A percentile compares a stretch with the other conserved stretches of the same genome.
phyloP scores from a whole-genome alignment of 1,284 basidiomycete species.

The Pseudomicrostroma phylloplanum region DNA sequence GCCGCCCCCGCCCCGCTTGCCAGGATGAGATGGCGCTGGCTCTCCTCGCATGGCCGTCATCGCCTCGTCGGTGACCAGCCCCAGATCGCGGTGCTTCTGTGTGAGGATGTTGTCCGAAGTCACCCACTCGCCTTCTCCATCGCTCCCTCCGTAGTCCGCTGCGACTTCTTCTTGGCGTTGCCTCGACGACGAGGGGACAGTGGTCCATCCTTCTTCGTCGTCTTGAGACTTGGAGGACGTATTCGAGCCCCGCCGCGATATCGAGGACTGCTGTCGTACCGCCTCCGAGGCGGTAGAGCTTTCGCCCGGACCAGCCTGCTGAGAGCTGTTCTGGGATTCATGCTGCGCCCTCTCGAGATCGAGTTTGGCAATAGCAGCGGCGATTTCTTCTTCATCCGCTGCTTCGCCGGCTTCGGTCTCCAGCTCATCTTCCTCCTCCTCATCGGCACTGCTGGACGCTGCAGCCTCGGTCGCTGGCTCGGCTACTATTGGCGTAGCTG shows the following conservation, averaged over 20 bases:
- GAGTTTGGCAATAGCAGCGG: conserved; percentile 6
- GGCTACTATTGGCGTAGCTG: background rate
- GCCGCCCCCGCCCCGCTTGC: background rate
- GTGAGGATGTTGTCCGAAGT: conserved; percentile 79
- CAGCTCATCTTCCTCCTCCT: conserved; percentile 2
- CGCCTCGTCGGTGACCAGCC: conserved; percentile 53
- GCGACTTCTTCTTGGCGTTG: conserved; percentile 1
- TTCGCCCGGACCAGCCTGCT: too few relatives aligned
- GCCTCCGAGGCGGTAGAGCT: too few relatives aligned
- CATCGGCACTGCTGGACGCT: background rate
- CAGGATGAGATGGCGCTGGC: conserved; percentile 2
- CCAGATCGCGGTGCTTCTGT: conserved; percentile 82
- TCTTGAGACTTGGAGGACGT: conserved; percentile 63
- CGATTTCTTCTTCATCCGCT: conserved; percentile 53
- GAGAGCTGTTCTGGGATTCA: too few relatives aligned
- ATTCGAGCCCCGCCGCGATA: conserved; percentile 51
- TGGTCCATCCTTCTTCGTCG: conserved; percentile 22
- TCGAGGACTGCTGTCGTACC: conserved; percentile 5
- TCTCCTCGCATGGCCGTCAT: conserved; percentile 32
- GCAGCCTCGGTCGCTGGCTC: background rate
- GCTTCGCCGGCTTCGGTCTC: conserved; percentile 21
- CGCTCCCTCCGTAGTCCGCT: conserved; percentile 8
- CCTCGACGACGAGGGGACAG: background rate
- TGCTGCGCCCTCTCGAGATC: background rate
- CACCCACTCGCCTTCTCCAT: conserved; percentile 70